phyloP scores from a whole-genome alignment of 2,329 filamentous ascomycete genomes.

The Tolypocladium ophioglossoides region DNA sequence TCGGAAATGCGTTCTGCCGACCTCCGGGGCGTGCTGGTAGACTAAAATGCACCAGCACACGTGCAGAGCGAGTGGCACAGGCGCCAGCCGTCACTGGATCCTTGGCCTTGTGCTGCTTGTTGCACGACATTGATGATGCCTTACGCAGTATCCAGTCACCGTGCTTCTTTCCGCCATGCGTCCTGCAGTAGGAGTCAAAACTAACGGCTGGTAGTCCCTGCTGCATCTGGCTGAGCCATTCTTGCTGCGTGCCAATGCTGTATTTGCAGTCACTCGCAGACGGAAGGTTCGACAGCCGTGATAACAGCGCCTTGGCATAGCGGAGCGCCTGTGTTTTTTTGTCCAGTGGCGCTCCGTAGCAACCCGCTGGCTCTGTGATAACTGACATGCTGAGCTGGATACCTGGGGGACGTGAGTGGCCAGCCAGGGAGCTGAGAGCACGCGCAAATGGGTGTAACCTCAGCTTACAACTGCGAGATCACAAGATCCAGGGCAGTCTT shows the following conservation, averaged over 20 bases:
- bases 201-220: neutral
- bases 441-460: neutral
- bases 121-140: neutral
- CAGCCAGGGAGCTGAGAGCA: neutral
- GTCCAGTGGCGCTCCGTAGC: neutral
- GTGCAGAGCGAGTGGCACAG: neutral
- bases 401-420: neutral
- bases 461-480: neutral
- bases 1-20: slow-evolving; percentile 7
- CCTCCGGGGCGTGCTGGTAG: neutral
- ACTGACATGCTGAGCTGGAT: too few relatives aligned
- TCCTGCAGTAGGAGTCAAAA: neutral
- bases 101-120: neutral
- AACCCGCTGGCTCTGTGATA: neutral
- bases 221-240: neutral
- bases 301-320: too few relatives aligned
- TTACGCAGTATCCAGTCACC: neutral
- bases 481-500: neutral
- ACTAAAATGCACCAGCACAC: neutral
- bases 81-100: neutral
- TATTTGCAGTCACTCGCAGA: too few relatives aligned
- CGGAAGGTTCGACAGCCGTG: too few relatives aligned
- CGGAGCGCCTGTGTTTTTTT: neutral
- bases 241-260: neutral
- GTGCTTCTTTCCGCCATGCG: neutral